These are phyloP conservation scores for Ophiostoma sp. DNA, from an alignment of 2,329 filamentous ascomycete species.

Conservation along the genomic window DNA sequence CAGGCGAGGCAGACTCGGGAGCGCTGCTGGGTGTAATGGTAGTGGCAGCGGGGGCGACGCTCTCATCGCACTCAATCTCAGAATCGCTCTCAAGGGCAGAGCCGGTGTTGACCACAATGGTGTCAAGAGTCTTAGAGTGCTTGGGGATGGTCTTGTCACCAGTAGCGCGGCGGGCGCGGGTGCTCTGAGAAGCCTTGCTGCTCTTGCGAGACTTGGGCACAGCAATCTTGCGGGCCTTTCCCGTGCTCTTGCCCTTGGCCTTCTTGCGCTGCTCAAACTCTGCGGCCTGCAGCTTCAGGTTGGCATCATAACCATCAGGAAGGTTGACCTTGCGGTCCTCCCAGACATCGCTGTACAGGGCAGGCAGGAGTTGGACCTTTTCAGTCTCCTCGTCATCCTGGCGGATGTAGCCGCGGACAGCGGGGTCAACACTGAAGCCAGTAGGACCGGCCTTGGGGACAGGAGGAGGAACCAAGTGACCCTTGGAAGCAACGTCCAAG, in stretches of 20 bases:
- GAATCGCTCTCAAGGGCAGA: too few species aligned
- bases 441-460: not conserved
- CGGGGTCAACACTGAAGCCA: not conserved
- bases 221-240: not conserved
- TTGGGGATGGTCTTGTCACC: not conserved
- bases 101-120: not conserved
- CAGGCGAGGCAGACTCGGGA: not conserved
- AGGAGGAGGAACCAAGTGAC: not conserved
- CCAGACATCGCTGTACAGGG: not conserved
- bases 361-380: not conserved
- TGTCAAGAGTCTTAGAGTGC: not conserved
- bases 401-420: not conserved
- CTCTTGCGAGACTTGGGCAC: not conserved
- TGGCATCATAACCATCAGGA: not conserved
- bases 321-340: conserved; percentile 13
- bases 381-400: not conserved
- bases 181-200: not conserved
- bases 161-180: not conserved
- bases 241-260: not conserved
- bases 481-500: not conserved
- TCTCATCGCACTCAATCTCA: too few species aligned
- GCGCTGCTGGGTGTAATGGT: not conserved
- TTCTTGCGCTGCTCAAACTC: not conserved
- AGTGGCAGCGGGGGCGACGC: not conserved
- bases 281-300: not conserved